phyloP scores from a whole-genome alignment of 208 protist species.

The Wallacemonas collosoma region DNA sequence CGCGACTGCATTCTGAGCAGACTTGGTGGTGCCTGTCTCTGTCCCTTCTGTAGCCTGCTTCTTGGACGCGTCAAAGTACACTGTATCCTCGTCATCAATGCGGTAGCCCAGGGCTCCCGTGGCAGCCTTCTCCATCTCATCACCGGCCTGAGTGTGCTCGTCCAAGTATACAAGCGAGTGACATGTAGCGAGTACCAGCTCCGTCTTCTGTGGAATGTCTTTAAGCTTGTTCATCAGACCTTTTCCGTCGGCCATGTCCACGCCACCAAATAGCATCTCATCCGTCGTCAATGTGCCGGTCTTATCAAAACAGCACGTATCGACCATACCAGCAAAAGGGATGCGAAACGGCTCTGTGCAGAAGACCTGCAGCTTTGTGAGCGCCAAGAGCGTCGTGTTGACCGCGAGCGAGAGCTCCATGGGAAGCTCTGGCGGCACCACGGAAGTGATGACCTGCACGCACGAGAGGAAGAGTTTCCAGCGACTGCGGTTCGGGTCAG shows the following conservation, averaged over 20 bases:
- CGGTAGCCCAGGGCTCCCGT: constrained; percentile 90
- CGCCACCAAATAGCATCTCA: constrained; percentile 92
- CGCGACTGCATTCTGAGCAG: constrained; percentile 16
- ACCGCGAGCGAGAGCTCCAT: constrained; percentile 99
- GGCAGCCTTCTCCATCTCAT: constrained; percentile 97
- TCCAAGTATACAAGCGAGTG: constrained; percentile 90
- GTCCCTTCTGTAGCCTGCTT: constrained; percentile 17
- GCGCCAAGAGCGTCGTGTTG: constrained; percentile 95
- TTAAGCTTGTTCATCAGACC: constrained; percentile 81
- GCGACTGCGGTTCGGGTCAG: constrained; percentile 76
- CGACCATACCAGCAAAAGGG: constrained; percentile 98
- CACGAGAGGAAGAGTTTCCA: constrained; percentile 98
- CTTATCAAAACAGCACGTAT: constrained; percentile 99
- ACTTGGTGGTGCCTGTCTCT: neutral
- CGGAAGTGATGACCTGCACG: constrained; percentile 97
- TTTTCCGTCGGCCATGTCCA: constrained; percentile 92
- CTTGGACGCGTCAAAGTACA: constrained; percentile 64
- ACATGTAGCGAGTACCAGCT: constrained; percentile 88
- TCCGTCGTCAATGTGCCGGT: constrained; percentile 99
- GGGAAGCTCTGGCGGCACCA: constrained; percentile 99
- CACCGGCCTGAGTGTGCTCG: constrained; percentile 90
- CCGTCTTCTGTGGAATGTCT: constrained; percentile 61
- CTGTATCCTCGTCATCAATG: constrained; percentile 65
- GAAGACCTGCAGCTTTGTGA: constrained; percentile 93
- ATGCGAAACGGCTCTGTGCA: constrained; percentile 99